Conservation (phyloP, 495 filamentous ascomycete genomes). For the Halenospora varia region DNA sequence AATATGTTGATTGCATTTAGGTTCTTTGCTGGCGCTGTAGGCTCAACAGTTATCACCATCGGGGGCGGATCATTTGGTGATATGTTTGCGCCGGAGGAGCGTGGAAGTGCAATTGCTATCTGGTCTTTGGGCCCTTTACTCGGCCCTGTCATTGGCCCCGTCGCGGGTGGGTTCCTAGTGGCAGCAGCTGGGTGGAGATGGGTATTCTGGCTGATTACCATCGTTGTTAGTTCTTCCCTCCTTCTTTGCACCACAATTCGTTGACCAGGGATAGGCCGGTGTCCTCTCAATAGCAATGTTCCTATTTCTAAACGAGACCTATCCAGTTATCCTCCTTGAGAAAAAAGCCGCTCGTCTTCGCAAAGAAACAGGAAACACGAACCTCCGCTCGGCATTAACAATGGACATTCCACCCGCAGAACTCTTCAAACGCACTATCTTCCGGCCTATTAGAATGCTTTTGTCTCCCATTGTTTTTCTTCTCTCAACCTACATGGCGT, state of each 20-base stretch:
- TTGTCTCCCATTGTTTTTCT: slow-evolving; percentile 56
- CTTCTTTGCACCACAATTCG: slow-evolving; percentile 35
- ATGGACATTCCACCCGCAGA: slow-evolving; percentile 2
- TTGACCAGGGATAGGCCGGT: slow-evolving; percentile 34
- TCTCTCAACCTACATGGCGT: slow-evolving; percentile 59
- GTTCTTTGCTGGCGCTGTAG: slow-evolving; percentile 51
- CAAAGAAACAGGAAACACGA: slow-evolving; percentile 27
- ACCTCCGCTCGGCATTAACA: slow-evolving; percentile 27
- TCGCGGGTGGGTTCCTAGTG: slow-evolving; percentile 56
- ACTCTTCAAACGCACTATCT: slow-evolving; percentile 18
- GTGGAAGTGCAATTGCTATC: slow-evolving; percentile 58
- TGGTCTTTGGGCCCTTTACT: slow-evolving; percentile 62
- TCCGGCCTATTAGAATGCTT: slow-evolving; percentile 75
- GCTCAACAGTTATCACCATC: slow-evolving; percentile 46
- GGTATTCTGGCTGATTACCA: slow-evolving; percentile 61
- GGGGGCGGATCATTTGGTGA: slow-evolving; percentile 60
- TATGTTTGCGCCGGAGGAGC: slow-evolving; percentile 55
- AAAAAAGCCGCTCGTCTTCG: slow-evolving; percentile 36
- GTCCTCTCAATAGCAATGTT: slow-evolving; percentile 11
- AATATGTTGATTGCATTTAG: slow-evolving; percentile 52
- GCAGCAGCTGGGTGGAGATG: slow-evolving; percentile 68
- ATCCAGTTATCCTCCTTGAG: slow-evolving; percentile 44
- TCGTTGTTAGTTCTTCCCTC: slow-evolving; percentile 46
- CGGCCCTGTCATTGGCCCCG: slow-evolving; percentile 48
- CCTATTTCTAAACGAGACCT: slow-evolving; percentile 44